Evolutionary conservation across 2,329 filamentous ascomycete genomes (phyloP).

Genomic region (Cercospora sp.): DNA sequence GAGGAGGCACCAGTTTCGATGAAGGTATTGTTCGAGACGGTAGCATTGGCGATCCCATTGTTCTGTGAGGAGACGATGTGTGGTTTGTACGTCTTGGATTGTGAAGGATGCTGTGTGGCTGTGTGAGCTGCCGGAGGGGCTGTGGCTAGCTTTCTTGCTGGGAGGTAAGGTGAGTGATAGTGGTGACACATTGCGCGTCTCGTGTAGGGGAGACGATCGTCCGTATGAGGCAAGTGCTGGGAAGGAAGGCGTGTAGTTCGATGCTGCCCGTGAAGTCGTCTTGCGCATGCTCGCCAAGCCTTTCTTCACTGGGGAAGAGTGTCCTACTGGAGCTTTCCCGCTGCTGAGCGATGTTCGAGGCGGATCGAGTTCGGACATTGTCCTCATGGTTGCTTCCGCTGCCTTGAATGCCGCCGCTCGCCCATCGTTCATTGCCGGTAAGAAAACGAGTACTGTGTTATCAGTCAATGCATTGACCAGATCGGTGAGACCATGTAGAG

Average conservation of each 20-base stretch:
- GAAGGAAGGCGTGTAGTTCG: slow-evolving; percentile 36
- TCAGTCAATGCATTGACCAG: slow-evolving; percentile 67
- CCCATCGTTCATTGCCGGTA: slow-evolving; percentile 65
- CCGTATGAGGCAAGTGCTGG: slow-evolving; percentile 30
- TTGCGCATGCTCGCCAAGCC: slow-evolving; percentile 38
- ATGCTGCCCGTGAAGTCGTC: slow-evolving; percentile 33
- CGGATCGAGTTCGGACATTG: slow-evolving; percentile 34
- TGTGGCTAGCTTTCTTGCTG: slow-evolving; percentile 27
- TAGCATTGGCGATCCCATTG: slow-evolving; percentile 53
- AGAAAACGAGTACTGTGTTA: slow-evolving; percentile 62
- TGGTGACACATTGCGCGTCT: slow-evolving; percentile 21
- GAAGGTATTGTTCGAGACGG: slow-evolving; percentile 49
- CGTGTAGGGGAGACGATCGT: slow-evolving; percentile 15
- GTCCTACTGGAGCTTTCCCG: slow-evolving; percentile 19
- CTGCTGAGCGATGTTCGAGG: slow-evolving; percentile 23
- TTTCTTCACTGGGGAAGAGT: slow-evolving; percentile 33
- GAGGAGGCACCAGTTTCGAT: slow-evolving; percentile 49
- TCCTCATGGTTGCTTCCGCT: slow-evolving; percentile 39
- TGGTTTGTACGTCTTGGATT: slow-evolving; percentile 53
- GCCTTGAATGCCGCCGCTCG: slow-evolving; percentile 60
- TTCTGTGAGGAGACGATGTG: slow-evolving; percentile 50
- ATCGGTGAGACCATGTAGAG: slow-evolving; percentile 68
- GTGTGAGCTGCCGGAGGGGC: slow-evolving; percentile 21
- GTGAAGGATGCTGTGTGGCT: slow-evolving; percentile 38
- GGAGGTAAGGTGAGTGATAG: slow-evolving; percentile 32